These are phyloP conservation scores for Ustilago shanxiensis DNA, from an alignment of 1,284 basidiomycete genomes.

Conservation along the genomic window DNA sequence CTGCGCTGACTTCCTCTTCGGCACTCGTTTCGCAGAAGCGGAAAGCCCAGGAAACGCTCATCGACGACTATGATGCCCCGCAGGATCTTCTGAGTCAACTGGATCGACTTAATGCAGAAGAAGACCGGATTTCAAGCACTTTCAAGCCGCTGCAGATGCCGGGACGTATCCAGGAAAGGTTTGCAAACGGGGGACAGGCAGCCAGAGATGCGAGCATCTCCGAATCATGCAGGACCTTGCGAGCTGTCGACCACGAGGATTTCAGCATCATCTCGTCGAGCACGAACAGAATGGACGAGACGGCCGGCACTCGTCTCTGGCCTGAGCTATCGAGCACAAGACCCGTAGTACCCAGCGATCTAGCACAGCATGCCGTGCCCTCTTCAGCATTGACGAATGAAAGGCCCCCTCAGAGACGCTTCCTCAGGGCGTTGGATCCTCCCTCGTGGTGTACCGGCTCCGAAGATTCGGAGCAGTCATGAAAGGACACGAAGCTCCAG, in stretches of 20 bases:
- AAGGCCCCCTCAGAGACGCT: conserved; percentile 33
- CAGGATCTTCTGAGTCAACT: conserved; percentile 36
- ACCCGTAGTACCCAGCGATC: not conserved
- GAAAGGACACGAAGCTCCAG: not conserved
- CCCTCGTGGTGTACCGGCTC: conserved; percentile 22
- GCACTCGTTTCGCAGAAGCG: conserved; percentile 14
- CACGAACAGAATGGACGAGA: not conserved
- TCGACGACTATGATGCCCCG: conserved; percentile 19
- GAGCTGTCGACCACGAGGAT: not conserved
- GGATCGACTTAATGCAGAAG: conserved; percentile 20
- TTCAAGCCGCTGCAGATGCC: conserved; percentile 8
- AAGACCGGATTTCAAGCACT: not conserved
- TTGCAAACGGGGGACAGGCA: not conserved
- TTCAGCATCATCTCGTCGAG: not conserved
- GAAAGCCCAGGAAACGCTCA: conserved; percentile 10
- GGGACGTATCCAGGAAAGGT: not conserved
- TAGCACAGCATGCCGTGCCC: not conserved
- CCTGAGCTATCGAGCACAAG: not conserved
- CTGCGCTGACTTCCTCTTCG: conserved; percentile 6
- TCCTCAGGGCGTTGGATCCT: conserved; percentile 12
- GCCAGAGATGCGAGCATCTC: not conserved
- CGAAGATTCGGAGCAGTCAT: not conserved
- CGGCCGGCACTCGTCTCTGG: not conserved
- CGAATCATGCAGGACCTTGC: not conserved
- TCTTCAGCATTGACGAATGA: not conserved